phyloP scores from a whole-genome alignment of 1,139 yeast genomes.

The Taphrina wiesneri region DNA sequence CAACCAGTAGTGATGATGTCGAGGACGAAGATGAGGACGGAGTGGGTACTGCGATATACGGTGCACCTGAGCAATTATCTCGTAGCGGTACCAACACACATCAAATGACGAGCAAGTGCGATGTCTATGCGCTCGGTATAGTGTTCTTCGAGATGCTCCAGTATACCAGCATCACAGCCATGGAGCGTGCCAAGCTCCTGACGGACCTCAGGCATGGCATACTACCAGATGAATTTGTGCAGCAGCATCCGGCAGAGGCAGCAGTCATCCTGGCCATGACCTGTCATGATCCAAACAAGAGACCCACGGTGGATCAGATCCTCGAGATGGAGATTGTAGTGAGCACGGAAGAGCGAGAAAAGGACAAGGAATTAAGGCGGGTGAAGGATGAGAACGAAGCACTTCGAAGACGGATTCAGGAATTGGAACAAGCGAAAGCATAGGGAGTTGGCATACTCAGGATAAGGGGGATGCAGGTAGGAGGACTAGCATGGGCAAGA shows the following conservation, averaged over 20 bases:
- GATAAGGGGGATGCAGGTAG: background rate
- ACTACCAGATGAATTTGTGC: constrained; percentile 27
- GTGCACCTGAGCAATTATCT: constrained; percentile 81
- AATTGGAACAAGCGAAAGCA: constrained; percentile 23
- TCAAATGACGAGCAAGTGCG: constrained; percentile 66
- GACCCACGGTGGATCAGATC: constrained; percentile 25
- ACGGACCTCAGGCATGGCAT: constrained; percentile 57
- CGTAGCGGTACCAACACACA: constrained; percentile 61
- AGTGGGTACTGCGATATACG: constrained; percentile 82
- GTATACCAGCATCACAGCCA: constrained; percentile 70
- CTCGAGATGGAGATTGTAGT: constrained; percentile 29
- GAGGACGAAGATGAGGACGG: constrained; percentile 53
- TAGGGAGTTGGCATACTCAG: background rate
- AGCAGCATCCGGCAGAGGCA: constrained; percentile 19
- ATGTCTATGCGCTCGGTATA: constrained; percentile 90
- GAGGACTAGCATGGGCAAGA: background rate
- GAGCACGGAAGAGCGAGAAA: constrained; percentile 1
- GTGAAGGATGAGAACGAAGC: constrained; percentile 9
- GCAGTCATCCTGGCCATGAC: constrained; percentile 35
- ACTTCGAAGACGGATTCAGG: constrained; percentile 10
- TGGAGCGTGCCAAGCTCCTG: constrained; percentile 82
- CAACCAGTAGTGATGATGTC: background rate
- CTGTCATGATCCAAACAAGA: constrained; percentile 29
- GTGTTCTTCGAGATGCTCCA: constrained; percentile 95
- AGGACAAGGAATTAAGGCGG: constrained; percentile 7